These are phyloP conservation scores for Euphorbia celastroides DNA, from an alignment of 441 rosid species.

Conservation along the genomic window DNA sequence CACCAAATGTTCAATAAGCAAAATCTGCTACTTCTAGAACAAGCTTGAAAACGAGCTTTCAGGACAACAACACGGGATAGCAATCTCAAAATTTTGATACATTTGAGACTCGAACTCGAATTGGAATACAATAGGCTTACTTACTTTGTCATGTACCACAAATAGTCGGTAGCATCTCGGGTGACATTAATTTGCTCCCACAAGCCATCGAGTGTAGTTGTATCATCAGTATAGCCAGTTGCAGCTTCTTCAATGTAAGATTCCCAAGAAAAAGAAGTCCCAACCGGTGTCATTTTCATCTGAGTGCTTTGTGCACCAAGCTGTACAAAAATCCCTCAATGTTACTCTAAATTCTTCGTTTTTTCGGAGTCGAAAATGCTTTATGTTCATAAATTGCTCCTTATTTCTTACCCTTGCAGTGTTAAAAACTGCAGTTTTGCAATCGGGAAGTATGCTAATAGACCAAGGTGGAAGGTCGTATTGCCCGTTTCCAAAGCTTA, in stretches of 20 bases:
- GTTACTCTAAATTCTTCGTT: background rate
- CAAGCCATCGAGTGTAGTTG: constrained; percentile 65
- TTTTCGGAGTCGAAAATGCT: background rate
- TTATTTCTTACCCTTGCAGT: constrained; percentile 87
- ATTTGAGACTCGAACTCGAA: too few species aligned
- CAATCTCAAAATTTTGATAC: too few species aligned
- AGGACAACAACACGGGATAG: too few species aligned
- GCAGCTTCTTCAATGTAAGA: constrained; percentile 76
- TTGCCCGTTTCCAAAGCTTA: constrained; percentile 57
- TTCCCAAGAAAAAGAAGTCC: constrained; percentile 73
- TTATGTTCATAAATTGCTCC: constrained; percentile 9
- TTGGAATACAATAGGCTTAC: too few species aligned
- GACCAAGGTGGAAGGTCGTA: constrained; percentile 99
- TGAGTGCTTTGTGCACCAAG: constrained; percentile 72
- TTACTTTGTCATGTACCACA: constrained; percentile 98
- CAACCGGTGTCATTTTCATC: constrained; percentile 78
- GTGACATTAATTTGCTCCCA: constrained; percentile 88
- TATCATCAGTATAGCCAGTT: constrained; percentile 47
- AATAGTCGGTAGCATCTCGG: constrained; percentile 78
- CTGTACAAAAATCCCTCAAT: constrained; percentile 30
- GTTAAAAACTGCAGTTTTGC: constrained; percentile 88
- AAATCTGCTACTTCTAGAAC: too few species aligned
- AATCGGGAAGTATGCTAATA: constrained; percentile 96
- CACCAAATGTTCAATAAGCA: too few species aligned
- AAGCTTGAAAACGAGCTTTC: too few species aligned